These are phyloP conservation scores for Exobasidium cylindrosporum DNA, from an alignment of 1,284 basidiomycete genomes.

Conservation along the genomic window DNA sequence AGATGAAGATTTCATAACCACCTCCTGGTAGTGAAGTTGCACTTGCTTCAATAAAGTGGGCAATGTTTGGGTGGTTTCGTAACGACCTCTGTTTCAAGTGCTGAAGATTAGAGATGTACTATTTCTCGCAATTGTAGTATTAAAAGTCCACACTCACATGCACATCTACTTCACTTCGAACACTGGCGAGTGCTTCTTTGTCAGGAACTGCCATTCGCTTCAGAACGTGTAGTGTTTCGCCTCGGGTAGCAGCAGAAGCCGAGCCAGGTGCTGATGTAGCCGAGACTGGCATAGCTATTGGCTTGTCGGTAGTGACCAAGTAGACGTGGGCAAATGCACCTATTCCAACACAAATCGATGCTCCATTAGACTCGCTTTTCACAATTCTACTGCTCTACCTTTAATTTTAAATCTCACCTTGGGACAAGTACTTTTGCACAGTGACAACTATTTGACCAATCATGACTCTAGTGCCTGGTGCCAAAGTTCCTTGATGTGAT, in stretches of 20 bases:
- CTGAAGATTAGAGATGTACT: not conserved
- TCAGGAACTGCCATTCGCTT: conserved; percentile 93
- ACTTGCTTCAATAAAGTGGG: conserved; percentile 85
- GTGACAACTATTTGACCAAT: conserved; percentile 87
- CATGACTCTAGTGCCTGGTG: conserved; percentile 76
- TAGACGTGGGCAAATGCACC: conserved; percentile 99
- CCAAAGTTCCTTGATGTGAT: conserved; percentile 26
- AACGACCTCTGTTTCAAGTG: not conserved
- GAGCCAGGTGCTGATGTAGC: conserved; percentile 20
- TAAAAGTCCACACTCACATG: conserved; percentile 69
- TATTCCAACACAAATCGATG: no score
- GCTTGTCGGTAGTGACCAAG: conserved; percentile 78
- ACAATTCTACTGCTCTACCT: no score
- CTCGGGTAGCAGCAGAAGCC: conserved; percentile 21
- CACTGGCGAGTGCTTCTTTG: conserved; percentile 84
- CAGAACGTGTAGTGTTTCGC: conserved; percentile 81
- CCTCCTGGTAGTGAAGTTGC: conserved; percentile 62
- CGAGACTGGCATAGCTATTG: conserved; percentile 61
- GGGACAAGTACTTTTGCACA: conserved; percentile 83
- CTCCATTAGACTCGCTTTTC: no score
- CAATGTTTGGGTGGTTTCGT: conserved; percentile 74
- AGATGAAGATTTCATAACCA: conserved; percentile 88
- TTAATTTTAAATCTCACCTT: conserved; percentile 75
- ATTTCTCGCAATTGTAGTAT: not conserved
- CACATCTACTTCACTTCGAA: conserved; percentile 95